These are phyloP conservation scores for Botrytis squamosa DNA, from an alignment of 2,329 filamentous ascomycete species.

Conservation along the genomic window DNA sequence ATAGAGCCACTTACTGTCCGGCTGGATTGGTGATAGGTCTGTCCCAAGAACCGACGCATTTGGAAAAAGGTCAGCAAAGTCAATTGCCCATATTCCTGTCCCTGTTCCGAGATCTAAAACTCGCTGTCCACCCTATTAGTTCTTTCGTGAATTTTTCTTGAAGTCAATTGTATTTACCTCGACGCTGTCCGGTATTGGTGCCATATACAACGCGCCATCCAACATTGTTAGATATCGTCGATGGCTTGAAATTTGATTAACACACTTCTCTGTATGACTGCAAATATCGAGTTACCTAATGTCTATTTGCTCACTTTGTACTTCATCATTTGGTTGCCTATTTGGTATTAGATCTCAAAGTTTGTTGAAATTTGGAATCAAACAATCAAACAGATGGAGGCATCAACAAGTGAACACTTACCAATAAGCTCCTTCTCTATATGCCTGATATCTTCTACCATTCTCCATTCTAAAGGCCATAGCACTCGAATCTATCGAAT, in stretches of 20 bases:
- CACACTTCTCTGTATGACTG: neutral
- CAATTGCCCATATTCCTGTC: conserved; percentile 48
- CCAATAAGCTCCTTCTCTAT: conserved; percentile 44
- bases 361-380: neutral
- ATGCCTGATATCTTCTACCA: conserved; percentile 50
- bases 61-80: conserved; percentile 39
- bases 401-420: conserved; percentile 15
- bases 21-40: conserved; percentile 41
- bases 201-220: conserved; percentile 32
- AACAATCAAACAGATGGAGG: neutral
- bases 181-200: conserved; percentile 37
- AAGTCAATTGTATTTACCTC: conserved; percentile 23
- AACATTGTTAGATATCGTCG: conserved; percentile 34
- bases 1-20: conserved; percentile 35
- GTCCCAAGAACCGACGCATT: conserved; percentile 36
- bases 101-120: conserved; percentile 40
- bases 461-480: conserved; percentile 43
- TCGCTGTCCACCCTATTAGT: conserved; percentile 2
- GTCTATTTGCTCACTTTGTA: conserved; percentile 36
- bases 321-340: conserved; percentile 38
- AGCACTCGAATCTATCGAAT: conserved; percentile 40
- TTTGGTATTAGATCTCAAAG: neutral
- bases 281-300: conserved; percentile 24
- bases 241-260: conserved; percentile 34
- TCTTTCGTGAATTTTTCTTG: neutral